These are phyloP conservation scores for Austropuccinia psidii DNA, from an alignment of 1,284 basidiomycete species.

Conservation along the genomic window DNA sequence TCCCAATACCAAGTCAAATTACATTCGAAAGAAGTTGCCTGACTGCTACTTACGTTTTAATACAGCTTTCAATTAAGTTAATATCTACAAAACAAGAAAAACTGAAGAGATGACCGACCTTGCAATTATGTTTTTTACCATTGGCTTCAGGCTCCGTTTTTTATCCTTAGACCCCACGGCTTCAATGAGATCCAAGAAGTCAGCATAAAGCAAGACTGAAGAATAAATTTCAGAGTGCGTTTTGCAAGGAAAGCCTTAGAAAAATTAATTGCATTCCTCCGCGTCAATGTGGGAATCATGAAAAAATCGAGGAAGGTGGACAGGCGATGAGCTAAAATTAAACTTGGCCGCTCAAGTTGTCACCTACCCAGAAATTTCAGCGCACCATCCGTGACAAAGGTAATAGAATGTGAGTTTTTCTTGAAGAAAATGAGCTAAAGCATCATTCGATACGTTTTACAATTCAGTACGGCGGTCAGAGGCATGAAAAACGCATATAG, in stretches of 20 bases:
- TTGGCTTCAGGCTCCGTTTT: background rate
- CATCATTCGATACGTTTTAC: background rate
- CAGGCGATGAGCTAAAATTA: background rate
- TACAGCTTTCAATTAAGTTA: background rate
- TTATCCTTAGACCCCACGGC: conserved; percentile 6
- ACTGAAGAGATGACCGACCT: background rate
- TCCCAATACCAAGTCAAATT: conserved; percentile 3
- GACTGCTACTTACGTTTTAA: background rate
- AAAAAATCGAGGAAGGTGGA: background rate
- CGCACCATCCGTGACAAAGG: conserved; percentile 25
- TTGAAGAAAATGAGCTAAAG: conserved; percentile 26
- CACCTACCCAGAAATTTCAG: conserved; percentile 16
- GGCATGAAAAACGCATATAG: background rate
- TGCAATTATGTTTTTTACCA: conserved; percentile 19
- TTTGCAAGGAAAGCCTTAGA: conserved; percentile 22
- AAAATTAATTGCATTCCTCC: background rate
- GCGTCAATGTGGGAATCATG: background rate
- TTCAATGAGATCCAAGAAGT: conserved; percentile 36
- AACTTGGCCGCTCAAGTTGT: background rate
- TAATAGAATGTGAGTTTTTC: background rate
- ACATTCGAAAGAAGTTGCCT: conserved; percentile 22
- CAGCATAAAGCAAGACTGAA: conserved; percentile 35
- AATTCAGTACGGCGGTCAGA: background rate
- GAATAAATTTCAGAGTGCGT: conserved; percentile 32
- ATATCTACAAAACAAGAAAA: background rate